These are phyloP conservation scores for Vigna nakashimae DNA, from an alignment of 306 rosid species.

Conservation along the genomic window DNA sequence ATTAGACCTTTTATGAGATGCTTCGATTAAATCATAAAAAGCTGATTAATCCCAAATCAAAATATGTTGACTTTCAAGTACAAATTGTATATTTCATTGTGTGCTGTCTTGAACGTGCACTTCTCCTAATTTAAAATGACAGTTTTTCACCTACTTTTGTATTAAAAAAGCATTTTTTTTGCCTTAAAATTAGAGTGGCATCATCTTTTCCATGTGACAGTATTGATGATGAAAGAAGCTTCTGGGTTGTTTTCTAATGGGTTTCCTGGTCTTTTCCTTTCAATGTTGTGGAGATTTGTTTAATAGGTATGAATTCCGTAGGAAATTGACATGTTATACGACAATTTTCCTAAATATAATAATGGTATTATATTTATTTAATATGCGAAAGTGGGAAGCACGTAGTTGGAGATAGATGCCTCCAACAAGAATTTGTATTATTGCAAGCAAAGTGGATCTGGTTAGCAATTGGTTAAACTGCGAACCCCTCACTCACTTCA, in stretches of 20 bases:
- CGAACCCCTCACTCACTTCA: slow-evolving; percentile 34
- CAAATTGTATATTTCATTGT: not conserved
- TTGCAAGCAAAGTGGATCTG: slow-evolving; percentile 39
- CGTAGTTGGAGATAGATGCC: slow-evolving; percentile 35
- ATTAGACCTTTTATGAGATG: not conserved
- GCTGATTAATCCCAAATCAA: too few species aligned
- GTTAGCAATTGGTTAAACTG: slow-evolving; percentile 17
- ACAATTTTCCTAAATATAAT: slow-evolving; percentile 1
- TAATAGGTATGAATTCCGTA: not conserved
- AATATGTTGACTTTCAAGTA: too few species aligned
- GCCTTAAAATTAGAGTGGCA: not conserved
- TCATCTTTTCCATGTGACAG: slow-evolving; percentile 5
- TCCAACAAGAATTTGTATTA: slow-evolving; percentile 43
- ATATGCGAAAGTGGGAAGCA: slow-evolving; percentile 25
- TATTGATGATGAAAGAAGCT: slow-evolving; percentile 5
- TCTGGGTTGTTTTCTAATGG: slow-evolving; percentile 17
- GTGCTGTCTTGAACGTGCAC: not conserved
- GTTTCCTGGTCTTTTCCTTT: slow-evolving; percentile 6
- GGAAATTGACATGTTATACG: slow-evolving; percentile 18
- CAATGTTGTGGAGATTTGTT: slow-evolving; percentile 21
- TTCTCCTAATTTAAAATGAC: not conserved
- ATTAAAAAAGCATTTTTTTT: not conserved
- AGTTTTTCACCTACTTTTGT: not conserved
- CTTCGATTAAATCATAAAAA: not conserved
- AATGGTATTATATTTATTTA: not conserved